Base-by-base conservation (phyloP, 345 rosid genomes). In the Brassica carinata region DNA sequence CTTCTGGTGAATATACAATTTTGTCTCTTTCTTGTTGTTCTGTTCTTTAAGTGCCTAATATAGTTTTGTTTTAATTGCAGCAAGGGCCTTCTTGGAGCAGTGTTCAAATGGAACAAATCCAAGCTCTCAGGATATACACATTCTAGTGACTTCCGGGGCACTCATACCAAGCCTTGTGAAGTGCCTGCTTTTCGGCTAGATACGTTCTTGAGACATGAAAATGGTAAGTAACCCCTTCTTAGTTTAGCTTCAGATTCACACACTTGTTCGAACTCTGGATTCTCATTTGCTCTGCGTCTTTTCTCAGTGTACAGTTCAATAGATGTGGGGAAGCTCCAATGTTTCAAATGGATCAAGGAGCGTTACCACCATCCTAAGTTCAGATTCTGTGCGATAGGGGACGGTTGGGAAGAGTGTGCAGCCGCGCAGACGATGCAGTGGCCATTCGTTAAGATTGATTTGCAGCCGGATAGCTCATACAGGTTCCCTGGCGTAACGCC, bases 361-460 rank as follows among this genome's bases (percentile, higher is more conserved):
- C 91, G 91, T 15, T 94, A 83, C 68, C 34, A 71, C 70, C 27
- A 72, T 78, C 87, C 79, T 3, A 88, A 88, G 29, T 74, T 83
- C 62, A 88, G 80, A n/a, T 92, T 89, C 78, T 94, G 96, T 69
- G 96, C 84, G 19, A 88, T 91, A 1, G 96, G 94, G 34, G 97
- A 92, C 64, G 97, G 98, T 53, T 91, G 96, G 92, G 94, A 94
- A 88, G 98, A 94, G 80, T 86, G 93, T 67, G 89, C 88, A 72
- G 97, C 96, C 8, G 97, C 97, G 17, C 89, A 94, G 82, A 79
- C 88, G 64, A 82, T 94, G 98, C 88, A 74, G 40, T 94, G 97
- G 97, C 98, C 98, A 14, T 92, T 89, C 43, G 89, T 94, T 55
- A 85, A 92, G 90, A 85, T 92, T 7, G 96, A 88, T 86, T 77